Evolutionary conservation across 805 yeast species (phyloP), one percentile per base, ranked within the genome.

Genomic region (Starmerella bombicola): DNA sequence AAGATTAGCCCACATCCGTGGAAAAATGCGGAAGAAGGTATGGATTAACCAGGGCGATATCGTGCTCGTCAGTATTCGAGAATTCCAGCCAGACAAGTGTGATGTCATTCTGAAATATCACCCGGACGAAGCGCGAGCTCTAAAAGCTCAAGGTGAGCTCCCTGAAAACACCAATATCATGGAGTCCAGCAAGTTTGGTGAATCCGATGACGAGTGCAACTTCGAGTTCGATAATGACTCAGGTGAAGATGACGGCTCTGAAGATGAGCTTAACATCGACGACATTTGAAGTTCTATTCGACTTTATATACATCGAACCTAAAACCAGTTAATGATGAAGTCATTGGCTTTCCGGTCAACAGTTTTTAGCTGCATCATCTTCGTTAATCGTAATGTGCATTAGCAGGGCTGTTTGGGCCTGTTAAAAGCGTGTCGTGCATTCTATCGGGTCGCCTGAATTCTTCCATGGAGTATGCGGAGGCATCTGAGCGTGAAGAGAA

Each of bases 31-130:
- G 74, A 91, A 91, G 79, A 91, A 88, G 75, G 98, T 91, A 47
- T 91, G 99, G 99, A 86, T 91, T 84, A 82, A 82, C 35, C 97
- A 85, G 64, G 98, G 98, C 69, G 99, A 91, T 62, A 91, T 91
- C 55, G 84, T 91, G 54, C 70, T 91, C 59, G 91, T 88, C 35
- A 86, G 95, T 6, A 74, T 91, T 56, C 85, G 99, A 73, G 99
- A 91, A 59, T 91, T 91, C 76, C 96, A 91, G 67, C 96, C 88
- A 58, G 95, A 83, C 48, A 93, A 82, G 64, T 91, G 96, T 70
- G 99, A 91, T 63, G 96, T 91, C 53, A 88, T 91, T 43, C 93
- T 88, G 65, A 91, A 91, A 67, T 91, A 80, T 67, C 84, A 81
- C 64, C 79, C 95, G 38, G 99, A 91, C 59, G 99, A 91, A 67